Percentiles rank a stretch among this genome's conserved stretches.
phyloP scores from a whole-genome alignment of 129 eudicot species.

The Flaveria sonorensis region DNA sequence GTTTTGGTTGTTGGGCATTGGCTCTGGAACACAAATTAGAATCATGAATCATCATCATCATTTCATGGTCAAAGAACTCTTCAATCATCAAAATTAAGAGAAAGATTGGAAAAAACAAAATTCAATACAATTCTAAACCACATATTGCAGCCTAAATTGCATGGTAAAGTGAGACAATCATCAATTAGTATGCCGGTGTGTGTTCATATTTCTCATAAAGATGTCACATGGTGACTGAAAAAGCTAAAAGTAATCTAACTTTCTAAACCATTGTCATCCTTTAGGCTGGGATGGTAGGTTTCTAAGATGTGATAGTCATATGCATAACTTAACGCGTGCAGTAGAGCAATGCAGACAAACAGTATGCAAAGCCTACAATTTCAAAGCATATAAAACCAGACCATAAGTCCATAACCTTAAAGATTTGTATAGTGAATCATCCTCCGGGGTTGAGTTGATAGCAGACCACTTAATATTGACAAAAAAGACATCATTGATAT shows the following conservation, averaged over 20 bases:
- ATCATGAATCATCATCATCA: conserved; percentile 9
- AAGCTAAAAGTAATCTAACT: neutral
- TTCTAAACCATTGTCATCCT: neutral
- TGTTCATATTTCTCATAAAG: neutral
- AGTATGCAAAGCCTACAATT: too few species aligned
- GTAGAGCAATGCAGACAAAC: too few species aligned
- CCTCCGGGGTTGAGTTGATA: neutral
- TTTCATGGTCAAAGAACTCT: neutral
- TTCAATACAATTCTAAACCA: neutral
- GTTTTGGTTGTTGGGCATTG: conserved; percentile 89
- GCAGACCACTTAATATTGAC: too few species aligned
- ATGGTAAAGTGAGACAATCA: neutral
- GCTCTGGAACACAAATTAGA: conserved; percentile 51
- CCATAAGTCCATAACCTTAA: neutral
- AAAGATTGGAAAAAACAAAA: too few species aligned
- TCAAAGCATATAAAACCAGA: neutral
- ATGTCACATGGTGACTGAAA: neutral
- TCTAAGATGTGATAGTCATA: neutral
- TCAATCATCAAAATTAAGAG: neutral
- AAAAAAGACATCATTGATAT: too few species aligned
- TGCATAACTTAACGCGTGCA: too few species aligned
- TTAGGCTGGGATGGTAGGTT: neutral
- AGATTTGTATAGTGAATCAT: neutral
- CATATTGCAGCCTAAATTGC: neutral
- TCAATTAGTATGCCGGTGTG: neutral